A percentile compares a stretch with the other conserved stretches of the same genome.
Evolutionary conservation across 192 early-diverging fungal genomes (phyloP).

Genomic region (Linnemannia schmuckeri): DNA sequence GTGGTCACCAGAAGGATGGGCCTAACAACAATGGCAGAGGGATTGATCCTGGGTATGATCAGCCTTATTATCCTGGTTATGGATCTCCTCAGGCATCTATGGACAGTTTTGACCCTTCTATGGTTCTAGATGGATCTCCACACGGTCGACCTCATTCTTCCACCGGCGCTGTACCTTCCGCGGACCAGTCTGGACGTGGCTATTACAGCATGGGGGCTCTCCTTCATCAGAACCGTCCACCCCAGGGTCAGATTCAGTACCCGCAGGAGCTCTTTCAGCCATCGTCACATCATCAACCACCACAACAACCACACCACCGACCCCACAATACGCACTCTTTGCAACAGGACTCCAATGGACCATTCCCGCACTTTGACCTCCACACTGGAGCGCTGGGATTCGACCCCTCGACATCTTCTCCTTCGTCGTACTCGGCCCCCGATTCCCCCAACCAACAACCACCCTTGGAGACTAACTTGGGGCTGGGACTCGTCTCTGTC

Average conservation of each 20-base stretch:
- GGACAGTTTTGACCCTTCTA: constrained; percentile 25
- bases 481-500: constrained; percentile 15
- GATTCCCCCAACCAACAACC: constrained; percentile 4
- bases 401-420: constrained; percentile 16
- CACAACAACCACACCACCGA: neutral
- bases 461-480: neutral
- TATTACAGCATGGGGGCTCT: neutral
- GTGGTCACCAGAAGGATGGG: constrained; percentile 17
- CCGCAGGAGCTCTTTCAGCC: neutral
- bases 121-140: constrained; percentile 7
- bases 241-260: neutral
- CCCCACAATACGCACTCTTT: neutral
- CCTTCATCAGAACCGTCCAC: neutral
- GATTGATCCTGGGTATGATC: constrained; percentile 14
- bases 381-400: constrained; percentile 6
- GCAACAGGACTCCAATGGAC: constrained; percentile 10
- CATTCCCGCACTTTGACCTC: constrained; percentile 9
- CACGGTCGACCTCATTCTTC: neutral
- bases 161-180: neutral
- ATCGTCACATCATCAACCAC: constrained; percentile 6
- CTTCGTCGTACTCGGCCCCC: constrained; percentile 20
- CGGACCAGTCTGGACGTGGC: neutral
- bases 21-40: constrained; percentile 7
- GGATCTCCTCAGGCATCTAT: constrained; percentile 10
- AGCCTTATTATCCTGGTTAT: constrained; percentile 9